Base-by-base conservation (phyloP, 78 protist genomes). In the Dictyostelium citrinum region DNA sequence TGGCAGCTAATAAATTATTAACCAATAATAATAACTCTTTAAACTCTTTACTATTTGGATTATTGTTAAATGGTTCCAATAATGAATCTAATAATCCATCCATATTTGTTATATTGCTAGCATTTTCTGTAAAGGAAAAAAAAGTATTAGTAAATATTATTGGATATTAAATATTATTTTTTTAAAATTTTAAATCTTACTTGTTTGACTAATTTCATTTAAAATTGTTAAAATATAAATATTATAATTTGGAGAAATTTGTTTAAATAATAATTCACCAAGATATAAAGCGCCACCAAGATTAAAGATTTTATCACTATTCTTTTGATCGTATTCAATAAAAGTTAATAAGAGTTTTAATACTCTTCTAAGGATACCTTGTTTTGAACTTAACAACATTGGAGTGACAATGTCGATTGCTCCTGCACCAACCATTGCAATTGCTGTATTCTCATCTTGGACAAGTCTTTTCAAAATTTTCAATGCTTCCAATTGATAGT, bases 241-340 rank as follows among this genome's bases (percentile, higher is more conserved):
- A 75, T 84, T 84, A 39, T 71, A 24, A n/a, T 35, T 39, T 55
- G 60, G 91, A 14, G 46, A 37, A 14, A 84, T 74, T 77, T 86
- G 92, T 49, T 86, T 86, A 9, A 41, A 20, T 43, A 86, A 55
- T 12, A 77, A 6, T 29, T 86, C 92, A 37, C 68, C 24, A 11
- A 86, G 45, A 60, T 41, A 86, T 22, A 86, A 45, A 29, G 68
- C 41, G 31, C 92, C 92, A 86, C 92, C 92, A 51, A 77, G 31
- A 14, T 68, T 33, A 31, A 49, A 74, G 1, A 86, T 27, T 29
- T 61, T 77, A 58, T 86, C 92, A 43, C 74, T 64, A 61, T 86
- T 86, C 79, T 86, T 74, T 31, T 41, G 79, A n/a, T 78, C 67
- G 20, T 78, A 39, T 46, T 86, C 92, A 14, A 77, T 41, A 64